Evolutionary conservation across 2,329 filamentous ascomycete genomes (phyloP).

Genomic region (Penicillium vulpinum): DNA sequence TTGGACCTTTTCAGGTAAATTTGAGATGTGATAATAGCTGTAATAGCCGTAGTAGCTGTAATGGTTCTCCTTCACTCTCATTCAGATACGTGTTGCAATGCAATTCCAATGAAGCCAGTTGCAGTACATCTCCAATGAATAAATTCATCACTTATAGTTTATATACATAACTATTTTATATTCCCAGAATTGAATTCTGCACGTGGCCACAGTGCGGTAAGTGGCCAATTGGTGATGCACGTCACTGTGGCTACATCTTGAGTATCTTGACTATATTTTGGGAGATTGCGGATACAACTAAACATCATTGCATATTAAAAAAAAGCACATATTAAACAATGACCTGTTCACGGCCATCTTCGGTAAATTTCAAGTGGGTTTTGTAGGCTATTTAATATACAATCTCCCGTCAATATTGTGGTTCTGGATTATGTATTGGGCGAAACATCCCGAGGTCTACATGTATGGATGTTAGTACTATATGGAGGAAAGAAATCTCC

Average conservation of each 20-base stretch:
- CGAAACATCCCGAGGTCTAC: too few species aligned
- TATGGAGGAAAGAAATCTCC: background rate
- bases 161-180: background rate
- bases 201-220: background rate
- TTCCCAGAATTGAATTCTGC: background rate
- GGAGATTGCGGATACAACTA: background rate
- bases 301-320: too few species aligned
- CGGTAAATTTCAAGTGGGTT: too few species aligned
- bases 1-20: background rate
- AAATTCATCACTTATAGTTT: background rate
- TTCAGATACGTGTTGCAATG: background rate
- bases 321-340: too few species aligned
- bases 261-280: background rate
- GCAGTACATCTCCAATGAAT: background rate
- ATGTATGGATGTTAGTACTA: background rate
- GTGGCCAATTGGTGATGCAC: constrained; percentile 7
- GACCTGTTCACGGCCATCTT: too few species aligned
- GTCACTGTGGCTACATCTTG: constrained; percentile 1
- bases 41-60: background rate
- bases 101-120: background rate
- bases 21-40: background rate
- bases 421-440: too few species aligned
- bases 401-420: too few species aligned
- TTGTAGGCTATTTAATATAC: too few species aligned
- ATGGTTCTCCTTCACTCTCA: background rate